Base-by-base conservation (phyloP, 805 yeast genomes). In the Sugiyamaella marilandica region DNA sequence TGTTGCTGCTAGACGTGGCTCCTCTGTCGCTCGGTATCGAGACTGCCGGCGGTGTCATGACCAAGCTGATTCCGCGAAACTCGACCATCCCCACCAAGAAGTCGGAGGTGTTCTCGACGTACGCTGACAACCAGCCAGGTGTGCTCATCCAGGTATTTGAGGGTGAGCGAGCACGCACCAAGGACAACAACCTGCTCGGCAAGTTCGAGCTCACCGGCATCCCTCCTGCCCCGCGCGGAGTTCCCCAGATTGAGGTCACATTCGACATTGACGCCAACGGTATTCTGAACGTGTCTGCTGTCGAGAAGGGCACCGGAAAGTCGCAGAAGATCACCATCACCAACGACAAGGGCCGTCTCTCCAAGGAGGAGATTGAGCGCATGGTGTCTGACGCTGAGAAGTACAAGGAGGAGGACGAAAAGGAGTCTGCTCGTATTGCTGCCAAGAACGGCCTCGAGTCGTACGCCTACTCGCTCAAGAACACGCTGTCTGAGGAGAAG, bases 1-100 rank as follows among this genome's bases (percentile, higher is more conserved):
- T 90, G 73, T 79, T 92, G 71, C 81, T 91, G 69, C 82, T 92
- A 71, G 98, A 91, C 82, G 97, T 91, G 73, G 95, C 97, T 68
- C 97, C 98, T 74, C 81, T 91, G 71, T 91, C 97, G 52, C 74
- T 90, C 66, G 98, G 98, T 84, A 90, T 91, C 75, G 97, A 91
- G 80, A 91, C 97, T 63, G 97, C 97, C 68, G 97, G 98, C 81
- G 97, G 97, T 83, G 91, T 90, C 76, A 90, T 91, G 96, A 91
- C 97, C 74, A 88, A 88, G 78, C 84, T 91, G 77, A 91, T 92
- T 68, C 96, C 97, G 79, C 87, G 99, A 82, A 92, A 92, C 87
- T 85, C 96, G 53, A 89, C 97, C 58, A 89, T 91, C 65, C 98
- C 98, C 75, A 87, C 96, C 74, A 90, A 90, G 84, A 91, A 91